These are phyloP conservation scores for Pulveroboletus sp. DNA, from an alignment of 768 basidiomycete genomes.

Conservation along the genomic window DNA sequence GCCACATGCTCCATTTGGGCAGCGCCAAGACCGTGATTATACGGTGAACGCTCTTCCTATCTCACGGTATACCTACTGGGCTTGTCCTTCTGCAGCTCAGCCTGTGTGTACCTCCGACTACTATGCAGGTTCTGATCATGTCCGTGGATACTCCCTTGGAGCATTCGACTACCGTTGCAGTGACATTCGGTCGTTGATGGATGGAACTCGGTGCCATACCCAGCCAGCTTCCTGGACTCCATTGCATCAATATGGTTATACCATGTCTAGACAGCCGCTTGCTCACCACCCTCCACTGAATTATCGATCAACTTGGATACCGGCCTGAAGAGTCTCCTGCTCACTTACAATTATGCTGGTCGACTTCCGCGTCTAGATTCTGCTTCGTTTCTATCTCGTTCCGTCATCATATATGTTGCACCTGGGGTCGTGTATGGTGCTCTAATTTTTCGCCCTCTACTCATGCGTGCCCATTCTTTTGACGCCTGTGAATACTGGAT, in stretches of 20 bases:
- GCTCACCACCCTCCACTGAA: conserved; percentile 39
- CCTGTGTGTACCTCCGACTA: conserved; percentile 52
- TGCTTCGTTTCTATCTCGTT: conserved; percentile 17
- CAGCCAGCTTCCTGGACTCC: conserved; percentile 43
- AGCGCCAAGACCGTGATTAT: conserved; percentile 13
- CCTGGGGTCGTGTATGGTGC: conserved; percentile 31
- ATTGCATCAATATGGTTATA: conserved; percentile 37
- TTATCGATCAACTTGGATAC: conserved; percentile 49
- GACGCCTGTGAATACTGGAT: conserved; percentile 35
- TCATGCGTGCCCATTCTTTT: conserved; percentile 31
- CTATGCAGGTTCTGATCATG: conserved; percentile 42
- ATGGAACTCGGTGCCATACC: conserved; percentile 36
- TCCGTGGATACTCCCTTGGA: conserved; percentile 58
- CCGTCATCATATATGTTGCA: conserved; percentile 29
- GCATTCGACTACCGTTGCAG: conserved; percentile 50
- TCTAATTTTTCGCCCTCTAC: conserved; percentile 39
- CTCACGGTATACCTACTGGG: conserved; percentile 23
- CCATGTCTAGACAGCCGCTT: conserved; percentile 40
- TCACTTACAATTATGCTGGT: conserved; percentile 1
- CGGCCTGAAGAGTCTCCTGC: conserved; percentile 33
- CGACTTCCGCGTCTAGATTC: conserved; percentile 25
- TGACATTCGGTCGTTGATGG: conserved; percentile 41
- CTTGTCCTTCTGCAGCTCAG: conserved; percentile 38
- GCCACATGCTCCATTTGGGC: conserved; percentile 22
- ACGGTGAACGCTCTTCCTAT: conserved; percentile 6